Conservation (phyloP, 2,329 filamentous ascomycete species). For the Colletotrichum lupini region DNA sequence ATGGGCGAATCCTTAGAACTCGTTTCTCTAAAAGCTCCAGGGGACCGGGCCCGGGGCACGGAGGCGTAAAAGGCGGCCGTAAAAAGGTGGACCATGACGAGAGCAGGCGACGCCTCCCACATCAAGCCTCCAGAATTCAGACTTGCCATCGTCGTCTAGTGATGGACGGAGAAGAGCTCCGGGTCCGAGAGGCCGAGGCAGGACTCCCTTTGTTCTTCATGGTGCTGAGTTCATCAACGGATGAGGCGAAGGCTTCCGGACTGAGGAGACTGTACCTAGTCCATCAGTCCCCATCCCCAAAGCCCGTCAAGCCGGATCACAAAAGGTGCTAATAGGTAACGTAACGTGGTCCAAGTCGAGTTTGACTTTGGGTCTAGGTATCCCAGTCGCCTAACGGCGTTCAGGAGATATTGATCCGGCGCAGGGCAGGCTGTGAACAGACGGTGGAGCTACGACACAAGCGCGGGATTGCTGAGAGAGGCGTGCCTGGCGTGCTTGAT, state of each 20-base stretch:
- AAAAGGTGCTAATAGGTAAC: not conserved
- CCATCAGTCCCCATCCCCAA: not conserved
- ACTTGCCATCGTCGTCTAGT: not conserved
- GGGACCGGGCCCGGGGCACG: not conserved
- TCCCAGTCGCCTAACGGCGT: not conserved
- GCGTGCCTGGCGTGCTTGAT: not conserved
- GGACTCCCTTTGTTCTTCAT: not conserved
- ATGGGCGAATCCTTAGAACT: not conserved
- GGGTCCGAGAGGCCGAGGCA: not conserved
- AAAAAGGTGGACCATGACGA: conserved; percentile 18
- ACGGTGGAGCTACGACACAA: not conserved
- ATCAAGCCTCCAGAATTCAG: not conserved
- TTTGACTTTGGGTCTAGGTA: not conserved
- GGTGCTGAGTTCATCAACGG: not conserved
- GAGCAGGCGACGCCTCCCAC: conserved; percentile 3
- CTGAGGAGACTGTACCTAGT: not conserved
- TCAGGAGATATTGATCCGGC: not conserved
- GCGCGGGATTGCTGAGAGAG: not conserved
- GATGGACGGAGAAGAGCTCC: not conserved
- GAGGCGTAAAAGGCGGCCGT: not conserved
- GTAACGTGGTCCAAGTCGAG: not conserved
- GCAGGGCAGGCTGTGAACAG: conserved; percentile 18
- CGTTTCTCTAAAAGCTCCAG: conserved; percentile 3
- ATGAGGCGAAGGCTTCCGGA: not conserved
- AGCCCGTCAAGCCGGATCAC: not conserved